Evolutionary conservation across 1,284 basidiomycete species (phyloP).

Genomic region (Phylloporus gajari): DNA sequence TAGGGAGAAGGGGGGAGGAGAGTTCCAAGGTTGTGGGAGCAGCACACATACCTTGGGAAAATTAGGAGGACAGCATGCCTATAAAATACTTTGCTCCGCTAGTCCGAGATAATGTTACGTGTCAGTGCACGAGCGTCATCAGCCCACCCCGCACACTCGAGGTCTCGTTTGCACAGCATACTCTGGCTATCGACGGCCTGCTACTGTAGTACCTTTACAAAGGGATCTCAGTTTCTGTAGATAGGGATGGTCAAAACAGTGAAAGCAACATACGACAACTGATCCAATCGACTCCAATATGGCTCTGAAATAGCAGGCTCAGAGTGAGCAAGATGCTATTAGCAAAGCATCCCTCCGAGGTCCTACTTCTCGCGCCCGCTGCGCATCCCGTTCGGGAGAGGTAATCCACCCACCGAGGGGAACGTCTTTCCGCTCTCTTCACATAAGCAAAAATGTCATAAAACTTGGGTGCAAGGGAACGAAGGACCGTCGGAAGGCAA

Average conservation of each 20-base stretch:
- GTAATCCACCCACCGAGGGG: constrained; percentile 34
- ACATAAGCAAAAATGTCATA: constrained; percentile 84
- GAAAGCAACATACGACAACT: too few relatives aligned
- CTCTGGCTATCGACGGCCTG: too few relatives aligned
- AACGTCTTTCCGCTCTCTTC: constrained; percentile 49
- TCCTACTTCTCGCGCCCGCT: constrained; percentile 24
- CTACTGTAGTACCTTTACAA: too few relatives aligned
- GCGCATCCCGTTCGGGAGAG: constrained; percentile 22
- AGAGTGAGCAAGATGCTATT: constrained; percentile 35
- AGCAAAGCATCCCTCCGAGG: constrained; percentile 23
- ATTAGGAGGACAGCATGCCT: constrained; percentile 20
- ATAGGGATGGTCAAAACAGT: too few relatives aligned
- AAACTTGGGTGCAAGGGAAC: constrained; percentile 88
- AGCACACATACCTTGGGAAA: constrained; percentile 29
- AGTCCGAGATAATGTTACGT: constrained; percentile 22
- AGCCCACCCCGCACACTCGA: too few relatives aligned
- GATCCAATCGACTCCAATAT: too few relatives aligned
- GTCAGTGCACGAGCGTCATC: background rate
- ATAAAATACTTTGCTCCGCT: background rate
- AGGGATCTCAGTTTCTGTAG: too few relatives aligned
- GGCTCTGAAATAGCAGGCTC: constrained; percentile 13
- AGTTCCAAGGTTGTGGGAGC: constrained; percentile 20
- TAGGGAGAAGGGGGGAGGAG: constrained; percentile 24
- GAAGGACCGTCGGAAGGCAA: constrained; percentile 86
- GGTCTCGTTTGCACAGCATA: too few relatives aligned